Percentiles rank a stretch among this genome's conserved stretches.
Conservation (phyloP, 140 eudicot species). For the Oenanthe javanica region DNA sequence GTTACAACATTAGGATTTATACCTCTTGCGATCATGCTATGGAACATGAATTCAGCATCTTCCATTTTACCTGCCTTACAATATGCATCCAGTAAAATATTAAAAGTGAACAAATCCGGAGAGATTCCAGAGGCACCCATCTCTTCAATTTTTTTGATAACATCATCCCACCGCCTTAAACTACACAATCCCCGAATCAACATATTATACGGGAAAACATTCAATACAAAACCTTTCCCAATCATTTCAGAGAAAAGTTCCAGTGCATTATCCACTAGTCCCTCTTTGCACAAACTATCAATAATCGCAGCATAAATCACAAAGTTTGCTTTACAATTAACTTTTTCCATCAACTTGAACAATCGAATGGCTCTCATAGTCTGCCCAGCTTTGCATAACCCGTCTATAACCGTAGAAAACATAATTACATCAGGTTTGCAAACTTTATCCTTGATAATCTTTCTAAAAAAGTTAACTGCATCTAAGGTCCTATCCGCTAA, state of each 20-base stretch:
- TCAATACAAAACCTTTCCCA: background rate
- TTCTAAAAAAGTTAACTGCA: constrained; percentile 25
- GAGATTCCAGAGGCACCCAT: background rate
- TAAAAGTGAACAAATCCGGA: background rate
- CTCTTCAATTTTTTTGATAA: background rate
- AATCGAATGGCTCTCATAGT: constrained; percentile 20
- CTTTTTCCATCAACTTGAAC: constrained; percentile 23
- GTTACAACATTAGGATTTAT: background rate
- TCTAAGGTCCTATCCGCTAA: constrained; percentile 16
- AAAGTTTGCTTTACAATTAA: constrained; percentile 13
- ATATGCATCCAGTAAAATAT: background rate
- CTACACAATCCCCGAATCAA: background rate
- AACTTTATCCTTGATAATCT: constrained; percentile 12
- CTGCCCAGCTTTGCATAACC: constrained; percentile 31
- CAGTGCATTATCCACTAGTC: constrained; percentile 1
- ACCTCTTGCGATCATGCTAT: background rate
- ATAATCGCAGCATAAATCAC: constrained; percentile 20
- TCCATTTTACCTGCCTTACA: background rate
- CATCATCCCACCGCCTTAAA: background rate
- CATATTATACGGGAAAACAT: background rate
- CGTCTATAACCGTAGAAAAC: constrained; percentile 27
- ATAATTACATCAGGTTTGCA: constrained; percentile 22
- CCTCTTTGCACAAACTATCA: constrained; percentile 28
- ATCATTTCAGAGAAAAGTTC: constrained; percentile 10
- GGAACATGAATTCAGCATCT: background rate